These are phyloP conservation scores for Boletus sp. DNA, from an alignment of 768 basidiomycete genomes.

Conservation along the genomic window DNA sequence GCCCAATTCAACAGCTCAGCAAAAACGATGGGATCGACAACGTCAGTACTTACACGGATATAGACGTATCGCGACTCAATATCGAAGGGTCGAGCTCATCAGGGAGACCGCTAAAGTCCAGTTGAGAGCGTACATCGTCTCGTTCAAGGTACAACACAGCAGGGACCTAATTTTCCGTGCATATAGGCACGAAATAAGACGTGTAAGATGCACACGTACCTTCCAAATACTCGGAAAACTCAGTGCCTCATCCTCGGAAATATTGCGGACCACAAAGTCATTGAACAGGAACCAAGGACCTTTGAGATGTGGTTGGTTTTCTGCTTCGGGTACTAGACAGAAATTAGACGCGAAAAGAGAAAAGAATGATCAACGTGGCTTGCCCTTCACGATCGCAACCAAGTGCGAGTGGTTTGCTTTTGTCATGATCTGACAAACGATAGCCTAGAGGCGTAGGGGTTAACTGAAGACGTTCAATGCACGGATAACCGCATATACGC, in stretches of 20 bases:
- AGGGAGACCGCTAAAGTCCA: conserved; percentile 69
- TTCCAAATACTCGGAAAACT: conserved; percentile 92
- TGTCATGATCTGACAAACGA: conserved; percentile 76
- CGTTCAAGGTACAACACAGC: conserved; percentile 90
- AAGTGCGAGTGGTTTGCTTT: conserved; percentile 79
- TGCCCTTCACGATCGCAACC: conserved; percentile 84
- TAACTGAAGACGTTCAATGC: background rate
- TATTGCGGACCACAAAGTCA: conserved; percentile 86
- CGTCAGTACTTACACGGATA: conserved; percentile 61
- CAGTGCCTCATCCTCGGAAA: conserved; percentile 84
- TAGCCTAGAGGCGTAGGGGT: conserved; percentile 47
- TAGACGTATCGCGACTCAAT: conserved; percentile 82
- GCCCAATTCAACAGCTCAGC: background rate
- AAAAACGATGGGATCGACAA: background rate
- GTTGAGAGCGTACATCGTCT: conserved; percentile 49
- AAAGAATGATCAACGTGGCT: background rate
- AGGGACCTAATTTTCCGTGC: conserved; percentile 57
- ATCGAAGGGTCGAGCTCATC: conserved; percentile 70
- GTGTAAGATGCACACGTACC: conserved; percentile 41
- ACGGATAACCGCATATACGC: conserved; percentile 24
- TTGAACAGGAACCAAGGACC: conserved; percentile 95
- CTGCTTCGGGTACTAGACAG: conserved; percentile 65
- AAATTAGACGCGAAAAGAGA: background rate
- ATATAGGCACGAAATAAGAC: background rate
- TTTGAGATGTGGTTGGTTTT: conserved; percentile 36